These are phyloP conservation scores for Phytophthora tubulina DNA, from an alignment of 352 stramenopile genomes.

Conservation along the genomic window DNA sequence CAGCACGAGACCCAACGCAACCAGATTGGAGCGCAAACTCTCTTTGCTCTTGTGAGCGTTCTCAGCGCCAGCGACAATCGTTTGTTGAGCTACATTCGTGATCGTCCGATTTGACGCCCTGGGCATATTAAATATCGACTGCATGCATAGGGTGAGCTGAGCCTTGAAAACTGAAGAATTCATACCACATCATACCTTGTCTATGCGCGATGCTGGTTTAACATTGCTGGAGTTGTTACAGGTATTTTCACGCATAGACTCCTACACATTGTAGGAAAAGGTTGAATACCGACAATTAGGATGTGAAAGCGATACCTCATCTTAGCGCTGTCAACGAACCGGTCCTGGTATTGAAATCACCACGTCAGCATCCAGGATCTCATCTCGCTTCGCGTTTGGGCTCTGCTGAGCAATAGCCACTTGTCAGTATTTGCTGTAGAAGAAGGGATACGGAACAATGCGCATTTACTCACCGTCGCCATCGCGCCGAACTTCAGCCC, in stretches of 20 bases:
- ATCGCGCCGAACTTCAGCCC: neutral
- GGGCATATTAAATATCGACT: conserved; percentile 49
- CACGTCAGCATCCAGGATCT: conserved; percentile 22
- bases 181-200: conserved; percentile 7
- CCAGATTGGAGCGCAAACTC: conserved; percentile 39
- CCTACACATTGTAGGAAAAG: neutral
- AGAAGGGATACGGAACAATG: neutral
- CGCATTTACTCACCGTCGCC: neutral
- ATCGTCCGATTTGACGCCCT: conserved; percentile 28
- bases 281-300: neutral
- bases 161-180: too few species aligned
- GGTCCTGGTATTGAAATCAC: conserved; percentile 22
- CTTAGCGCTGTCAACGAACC: conserved; percentile 8
- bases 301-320: neutral
- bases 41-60: conserved; percentile 11
- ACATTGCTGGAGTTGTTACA: conserved; percentile 3
- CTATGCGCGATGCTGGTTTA: conserved; percentile 1
- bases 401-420: conserved; percentile 2
- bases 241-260: conserved; percentile 9
- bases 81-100: conserved; percentile 41
- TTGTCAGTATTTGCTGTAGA: neutral
- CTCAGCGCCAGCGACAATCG: conserved; percentile 41
- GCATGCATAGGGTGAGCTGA: neutral
- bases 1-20: conserved; percentile 60
- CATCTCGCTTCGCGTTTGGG: conserved; percentile 22